phyloP scores from a whole-genome alignment of 2,329 filamentous ascomycete genomes.

The Verticillium dahliae region DNA sequence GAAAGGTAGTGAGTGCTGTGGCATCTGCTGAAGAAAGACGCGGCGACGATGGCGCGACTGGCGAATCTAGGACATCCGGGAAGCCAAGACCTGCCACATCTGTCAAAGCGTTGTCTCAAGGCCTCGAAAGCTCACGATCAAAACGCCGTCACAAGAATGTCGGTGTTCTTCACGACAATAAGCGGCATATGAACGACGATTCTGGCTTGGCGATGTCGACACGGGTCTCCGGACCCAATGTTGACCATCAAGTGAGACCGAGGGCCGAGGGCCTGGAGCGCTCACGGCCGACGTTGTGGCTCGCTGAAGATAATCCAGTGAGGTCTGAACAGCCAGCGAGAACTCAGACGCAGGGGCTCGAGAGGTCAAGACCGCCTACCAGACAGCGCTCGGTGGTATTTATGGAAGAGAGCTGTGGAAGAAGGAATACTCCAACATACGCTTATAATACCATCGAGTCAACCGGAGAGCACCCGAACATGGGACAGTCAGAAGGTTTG shows the following conservation, averaged over 20 bases:
- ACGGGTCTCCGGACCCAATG: not conserved
- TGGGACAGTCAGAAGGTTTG: not conserved
- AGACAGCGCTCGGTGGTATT: not conserved
- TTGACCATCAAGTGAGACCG: too few species aligned
- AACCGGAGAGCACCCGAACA: too few species aligned
- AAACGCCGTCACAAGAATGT: not conserved
- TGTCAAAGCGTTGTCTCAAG: not conserved
- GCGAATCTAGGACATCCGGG: not conserved
- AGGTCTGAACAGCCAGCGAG: not conserved
- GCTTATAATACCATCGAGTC: too few species aligned
- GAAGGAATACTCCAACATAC: not conserved
- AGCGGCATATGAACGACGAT: not conserved
- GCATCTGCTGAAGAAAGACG: not conserved
- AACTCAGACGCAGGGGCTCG: not conserved
- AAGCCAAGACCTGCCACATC: not conserved
- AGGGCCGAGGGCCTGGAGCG: not conserved
- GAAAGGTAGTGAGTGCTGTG: not conserved
- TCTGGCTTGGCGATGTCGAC: not conserved
- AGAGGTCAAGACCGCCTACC: not conserved
- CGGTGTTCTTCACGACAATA: not conserved
- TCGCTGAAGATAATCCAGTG: not conserved
- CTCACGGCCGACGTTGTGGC: not conserved
- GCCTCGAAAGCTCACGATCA: not conserved
- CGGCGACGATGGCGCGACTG: not conserved
- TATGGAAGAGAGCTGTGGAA: not conserved